Percentiles rank a stretch among this genome's conserved stretches.
Conservation (phyloP, 345 rosid species). For the Ceriops decandra region DNA sequence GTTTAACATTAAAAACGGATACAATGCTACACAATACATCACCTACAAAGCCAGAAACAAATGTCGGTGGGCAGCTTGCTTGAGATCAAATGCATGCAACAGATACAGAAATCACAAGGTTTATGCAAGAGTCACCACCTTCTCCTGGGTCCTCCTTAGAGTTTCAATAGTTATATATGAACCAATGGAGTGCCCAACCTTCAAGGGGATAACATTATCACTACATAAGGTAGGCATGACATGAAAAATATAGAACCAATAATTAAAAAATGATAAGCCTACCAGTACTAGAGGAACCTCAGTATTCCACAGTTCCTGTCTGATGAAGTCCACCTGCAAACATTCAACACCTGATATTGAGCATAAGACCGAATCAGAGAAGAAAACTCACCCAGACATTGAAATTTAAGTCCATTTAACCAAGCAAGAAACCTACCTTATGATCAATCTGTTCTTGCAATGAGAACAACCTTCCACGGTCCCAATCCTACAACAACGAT, state of each 20-base stretch:
- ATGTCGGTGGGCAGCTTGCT: neutral
- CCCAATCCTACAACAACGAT: slow-evolving; percentile 48
- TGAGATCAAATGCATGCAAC: neutral
- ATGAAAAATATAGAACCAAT: neutral
- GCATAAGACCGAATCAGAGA: neutral
- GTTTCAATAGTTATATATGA: slow-evolving; percentile 61
- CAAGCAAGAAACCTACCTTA: slow-evolving; percentile 35
- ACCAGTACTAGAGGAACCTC: slow-evolving; percentile 73
- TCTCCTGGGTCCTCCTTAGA: slow-evolving; percentile 45
- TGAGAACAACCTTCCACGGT: slow-evolving; percentile 53
- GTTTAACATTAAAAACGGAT: slow-evolving; percentile 72
- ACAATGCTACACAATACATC: slow-evolving; percentile 53
- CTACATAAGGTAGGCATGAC: neutral
- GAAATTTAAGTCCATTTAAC: no score
- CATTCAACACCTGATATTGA: slow-evolving; percentile 15
- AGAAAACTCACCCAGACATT: no score
- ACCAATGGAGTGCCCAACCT: slow-evolving; percentile 94
- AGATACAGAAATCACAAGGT: slow-evolving; percentile 9
- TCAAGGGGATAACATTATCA: slow-evolving; percentile 15
- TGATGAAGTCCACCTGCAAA: slow-evolving; percentile 64
- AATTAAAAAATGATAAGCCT: slow-evolving; percentile 11
- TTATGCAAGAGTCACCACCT: slow-evolving; percentile 36
- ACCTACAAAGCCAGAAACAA: slow-evolving; percentile 39
- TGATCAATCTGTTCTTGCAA: slow-evolving; percentile 70
- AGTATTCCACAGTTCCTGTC: slow-evolving; percentile 46